A percentile compares a stretch with the other conserved stretches of the same genome.
These are phyloP conservation scores for Penicillium corylophilum DNA, from an alignment of 2,329 filamentous ascomycete species.

Conservation along the genomic window DNA sequence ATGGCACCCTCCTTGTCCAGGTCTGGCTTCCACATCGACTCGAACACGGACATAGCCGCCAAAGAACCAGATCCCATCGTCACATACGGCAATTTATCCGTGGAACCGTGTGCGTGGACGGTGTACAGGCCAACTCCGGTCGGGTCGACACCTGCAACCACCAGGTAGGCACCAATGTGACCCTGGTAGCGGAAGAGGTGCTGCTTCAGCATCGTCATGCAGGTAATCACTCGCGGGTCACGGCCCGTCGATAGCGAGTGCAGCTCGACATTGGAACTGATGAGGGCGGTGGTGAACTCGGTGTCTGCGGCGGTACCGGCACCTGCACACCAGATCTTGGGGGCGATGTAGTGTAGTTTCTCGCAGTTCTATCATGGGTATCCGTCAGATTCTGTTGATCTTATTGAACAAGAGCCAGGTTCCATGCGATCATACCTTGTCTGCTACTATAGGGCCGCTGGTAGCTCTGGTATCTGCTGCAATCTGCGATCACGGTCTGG, in stretches of 20 bases:
- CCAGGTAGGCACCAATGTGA: conserved; percentile 95
- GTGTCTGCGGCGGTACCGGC: conserved; percentile 97
- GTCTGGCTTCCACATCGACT: conserved; percentile 86
- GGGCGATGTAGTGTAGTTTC: conserved; percentile 98
- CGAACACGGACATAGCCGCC: conserved; percentile 96
- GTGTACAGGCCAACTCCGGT: conserved; percentile 96
- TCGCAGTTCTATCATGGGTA: conserved; percentile 74
- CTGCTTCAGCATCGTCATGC: conserved; percentile 99
- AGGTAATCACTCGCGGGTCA: conserved; percentile 94
- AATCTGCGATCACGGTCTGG: conserved; percentile 59
- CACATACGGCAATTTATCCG: conserved; percentile 97
- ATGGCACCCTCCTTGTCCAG: conserved; percentile 79
- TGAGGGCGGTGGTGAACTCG: conserved; percentile 97
- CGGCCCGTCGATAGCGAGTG: conserved; percentile 95
- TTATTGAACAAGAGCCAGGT: background rate
- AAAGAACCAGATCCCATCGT: conserved; percentile 97
- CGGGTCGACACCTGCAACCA: conserved; percentile 93
- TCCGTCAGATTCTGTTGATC: conserved; percentile 4
- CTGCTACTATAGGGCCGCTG: conserved; percentile 94
- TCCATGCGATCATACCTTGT: conserved; percentile 64
- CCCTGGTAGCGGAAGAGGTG: conserved; percentile 98
- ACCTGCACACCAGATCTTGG: conserved; percentile 98
- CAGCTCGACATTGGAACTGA: conserved; percentile 97
- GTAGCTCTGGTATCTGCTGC: conserved; percentile 97
- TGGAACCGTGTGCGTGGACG: conserved; percentile 96